phyloP scores from a whole-genome alignment of 352 stramenopile genomes.

The Phytophthora citricola region DNA sequence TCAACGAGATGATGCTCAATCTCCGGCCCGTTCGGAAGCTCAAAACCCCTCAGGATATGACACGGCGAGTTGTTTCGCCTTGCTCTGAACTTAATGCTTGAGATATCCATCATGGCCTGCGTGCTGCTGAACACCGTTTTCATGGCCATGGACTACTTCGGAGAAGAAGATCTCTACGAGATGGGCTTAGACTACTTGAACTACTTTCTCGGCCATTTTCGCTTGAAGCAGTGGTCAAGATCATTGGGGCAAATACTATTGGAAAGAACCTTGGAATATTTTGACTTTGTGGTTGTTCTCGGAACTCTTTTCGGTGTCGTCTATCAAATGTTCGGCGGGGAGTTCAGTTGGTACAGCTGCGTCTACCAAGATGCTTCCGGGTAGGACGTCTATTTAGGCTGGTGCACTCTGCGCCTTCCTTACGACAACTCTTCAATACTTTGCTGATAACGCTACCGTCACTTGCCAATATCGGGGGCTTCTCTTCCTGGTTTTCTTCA shows the following conservation, averaged over 20 bases:
- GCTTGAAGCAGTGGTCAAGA: slow-evolving; percentile 86
- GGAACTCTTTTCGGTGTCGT: slow-evolving; percentile 60
- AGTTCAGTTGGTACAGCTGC: slow-evolving; percentile 58
- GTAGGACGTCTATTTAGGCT: slow-evolving; percentile 80
- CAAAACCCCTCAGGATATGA: slow-evolving; percentile 50
- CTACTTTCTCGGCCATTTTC: slow-evolving; percentile 85
- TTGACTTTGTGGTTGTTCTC: slow-evolving; percentile 78
- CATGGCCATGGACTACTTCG: slow-evolving; percentile 89
- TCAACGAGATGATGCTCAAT: slow-evolving; percentile 64
- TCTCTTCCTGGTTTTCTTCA: slow-evolving; percentile 92
- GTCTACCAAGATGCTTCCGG: slow-evolving; percentile 84
- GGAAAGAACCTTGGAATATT: slow-evolving; percentile 79
- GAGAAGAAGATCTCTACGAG: slow-evolving; percentile 73
- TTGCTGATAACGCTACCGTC: slow-evolving; percentile 87
- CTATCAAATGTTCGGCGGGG: slow-evolving; percentile 51
- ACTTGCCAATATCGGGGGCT: slow-evolving; percentile 90
- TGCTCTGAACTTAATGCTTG: slow-evolving; percentile 64
- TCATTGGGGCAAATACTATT: slow-evolving; percentile 85
- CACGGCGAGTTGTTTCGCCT: slow-evolving; percentile 49
- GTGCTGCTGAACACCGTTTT: slow-evolving; percentile 90
- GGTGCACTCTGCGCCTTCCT: slow-evolving; percentile 72
- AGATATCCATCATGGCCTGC: slow-evolving; percentile 77
- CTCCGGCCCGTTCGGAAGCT: slow-evolving; percentile 50
- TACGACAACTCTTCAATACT: slow-evolving; percentile 90
- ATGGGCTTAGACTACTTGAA: slow-evolving; percentile 76